phyloP scores from a whole-genome alignment of 2,329 filamentous ascomycete species.

The Cladosporium sp. region DNA sequence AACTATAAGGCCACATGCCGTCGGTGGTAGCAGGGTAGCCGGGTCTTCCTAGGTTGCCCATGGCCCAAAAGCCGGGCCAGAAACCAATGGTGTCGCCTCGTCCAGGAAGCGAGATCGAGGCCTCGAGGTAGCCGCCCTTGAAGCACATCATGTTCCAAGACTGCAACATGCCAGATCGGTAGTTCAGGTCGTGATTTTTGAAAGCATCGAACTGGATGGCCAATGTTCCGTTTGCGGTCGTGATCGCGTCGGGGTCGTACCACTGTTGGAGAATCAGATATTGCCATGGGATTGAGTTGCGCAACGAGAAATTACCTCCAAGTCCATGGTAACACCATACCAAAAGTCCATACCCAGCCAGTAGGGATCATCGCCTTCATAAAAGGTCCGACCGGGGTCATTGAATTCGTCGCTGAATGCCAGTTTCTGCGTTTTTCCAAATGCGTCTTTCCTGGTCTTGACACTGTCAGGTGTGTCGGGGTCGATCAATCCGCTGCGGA shows the following conservation, averaged over 20 bases:
- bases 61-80: conserved; percentile 53
- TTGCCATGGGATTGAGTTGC: neutral
- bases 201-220: conserved; percentile 45
- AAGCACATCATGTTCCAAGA: conserved; percentile 54
- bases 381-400: conserved; percentile 49
- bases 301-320: conserved; percentile 30
- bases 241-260: conserved; percentile 51
- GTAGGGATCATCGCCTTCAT: conserved; percentile 54
- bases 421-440: conserved; percentile 44
- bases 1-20: conserved; percentile 54
- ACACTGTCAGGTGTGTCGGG: conserved; percentile 47
- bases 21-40: conserved; percentile 51
- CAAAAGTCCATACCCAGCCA: conserved; percentile 51
- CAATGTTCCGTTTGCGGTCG: conserved; percentile 44
- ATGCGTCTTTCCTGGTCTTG: conserved; percentile 42
- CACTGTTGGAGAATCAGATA: conserved; percentile 24
- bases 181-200: conserved; percentile 43
- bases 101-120: conserved; percentile 50
- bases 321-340: conserved; percentile 51
- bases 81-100: conserved; percentile 46
- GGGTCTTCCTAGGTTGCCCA: conserved; percentile 52
- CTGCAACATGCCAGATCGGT: conserved; percentile 50
- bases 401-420: conserved; percentile 58
- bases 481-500: conserved; percentile 48
- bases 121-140: conserved; percentile 51